phyloP scores from a whole-genome alignment of 2,329 filamentous ascomycete species.

The Aspergillus thermomutatus region DNA sequence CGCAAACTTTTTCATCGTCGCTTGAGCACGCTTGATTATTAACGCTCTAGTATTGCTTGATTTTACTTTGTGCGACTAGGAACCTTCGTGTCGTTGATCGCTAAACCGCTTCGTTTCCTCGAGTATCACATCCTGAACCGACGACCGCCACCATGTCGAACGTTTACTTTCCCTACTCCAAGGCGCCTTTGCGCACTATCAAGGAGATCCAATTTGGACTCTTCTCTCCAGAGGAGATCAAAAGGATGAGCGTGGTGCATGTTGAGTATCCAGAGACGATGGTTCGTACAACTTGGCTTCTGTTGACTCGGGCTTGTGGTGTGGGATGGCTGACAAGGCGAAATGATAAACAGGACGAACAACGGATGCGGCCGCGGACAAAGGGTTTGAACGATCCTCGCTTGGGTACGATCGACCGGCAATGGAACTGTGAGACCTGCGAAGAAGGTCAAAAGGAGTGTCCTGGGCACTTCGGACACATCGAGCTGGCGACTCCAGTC shows the following conservation, averaged over 20 bases:
- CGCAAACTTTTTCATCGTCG: slow-evolving; percentile 33
- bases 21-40: slow-evolving; percentile 13
- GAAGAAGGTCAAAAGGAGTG: slow-evolving; percentile 94
- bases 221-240: slow-evolving; percentile 97
- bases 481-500: slow-evolving; percentile 93
- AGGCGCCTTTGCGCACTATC: slow-evolving; percentile 93
- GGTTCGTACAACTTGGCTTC: slow-evolving; percentile 45
- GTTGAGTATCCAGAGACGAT: slow-evolving; percentile 99
- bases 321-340: slow-evolving; percentile 17
- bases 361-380: slow-evolving; percentile 82
- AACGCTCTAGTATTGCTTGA: slow-evolving; percentile 5
- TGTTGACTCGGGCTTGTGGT: slow-evolving; percentile 1
- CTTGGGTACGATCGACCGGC: slow-evolving; percentile 92
- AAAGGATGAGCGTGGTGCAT: slow-evolving; percentile 95
- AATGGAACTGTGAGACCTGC: slow-evolving; percentile 94
- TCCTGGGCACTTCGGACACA: slow-evolving; percentile 97
- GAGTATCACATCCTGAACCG: slow-evolving; percentile 13
- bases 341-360: slow-evolving; percentile 63
- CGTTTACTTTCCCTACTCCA: slow-evolving; percentile 84
- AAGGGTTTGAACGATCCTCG: slow-evolving; percentile 93
- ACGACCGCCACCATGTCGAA: slow-evolving; percentile 73
- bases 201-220: slow-evolving; percentile 99
- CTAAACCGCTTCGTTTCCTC: slow-evolving; percentile 4
- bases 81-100: slow-evolving; percentile 11
- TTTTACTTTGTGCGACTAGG: slow-evolving; percentile 8